Base-by-base conservation (phyloP, 2,329 filamentous ascomycete species). In the Endocalyx cinctus region DNA sequence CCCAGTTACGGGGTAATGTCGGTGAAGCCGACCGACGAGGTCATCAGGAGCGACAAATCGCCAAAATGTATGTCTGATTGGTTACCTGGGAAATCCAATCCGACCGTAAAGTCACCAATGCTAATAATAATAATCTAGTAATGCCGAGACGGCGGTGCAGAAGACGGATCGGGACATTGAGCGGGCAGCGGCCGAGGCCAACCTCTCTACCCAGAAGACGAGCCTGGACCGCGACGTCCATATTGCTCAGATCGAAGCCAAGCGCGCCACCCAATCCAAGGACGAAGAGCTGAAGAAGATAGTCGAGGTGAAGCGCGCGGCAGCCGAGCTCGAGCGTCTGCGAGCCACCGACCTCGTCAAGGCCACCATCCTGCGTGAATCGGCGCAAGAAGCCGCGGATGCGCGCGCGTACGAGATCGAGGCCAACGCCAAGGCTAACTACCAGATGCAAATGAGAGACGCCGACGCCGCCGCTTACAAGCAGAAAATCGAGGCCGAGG, bases 81-180 rank as follows among this genome's bases (percentile, higher is more conserved):
- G n/a, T n/a, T n/a, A n/a, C n/a, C n/a, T n/a, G n/a, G 20, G 8
- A 23, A 8, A 8, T 23, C 20, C 20, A 23, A 23, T n/a, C 20
- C n/a, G 20, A 8, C 8, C 8, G n/a, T 23, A n/a, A 23, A 8
- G 8, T 8, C 8, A 23, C 20, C 8, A n/a, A 23, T 23, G 8
- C 8, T 8, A 8, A 14, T 17, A 28, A 17, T 25, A 12, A 12
- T 17, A 27, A 8, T 10, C 26, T 34, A 49, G 46, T 33, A 52
- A 55, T 27, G 52, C 87, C 45, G 80, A 87, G 48, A 94, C 87
- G 1, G 85, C 86, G 2, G 84, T 92, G 2, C 74, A 86, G 40
- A 87, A 90, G 66, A 92, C 87, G 1, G 80, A 90, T 55, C 80
- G 86, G 31, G 87, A 90, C 54, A 81, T 83, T 28, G 85, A 92